Conservation (phyloP, 2,329 filamentous ascomycete species). For the Fusarium buharicum region DNA sequence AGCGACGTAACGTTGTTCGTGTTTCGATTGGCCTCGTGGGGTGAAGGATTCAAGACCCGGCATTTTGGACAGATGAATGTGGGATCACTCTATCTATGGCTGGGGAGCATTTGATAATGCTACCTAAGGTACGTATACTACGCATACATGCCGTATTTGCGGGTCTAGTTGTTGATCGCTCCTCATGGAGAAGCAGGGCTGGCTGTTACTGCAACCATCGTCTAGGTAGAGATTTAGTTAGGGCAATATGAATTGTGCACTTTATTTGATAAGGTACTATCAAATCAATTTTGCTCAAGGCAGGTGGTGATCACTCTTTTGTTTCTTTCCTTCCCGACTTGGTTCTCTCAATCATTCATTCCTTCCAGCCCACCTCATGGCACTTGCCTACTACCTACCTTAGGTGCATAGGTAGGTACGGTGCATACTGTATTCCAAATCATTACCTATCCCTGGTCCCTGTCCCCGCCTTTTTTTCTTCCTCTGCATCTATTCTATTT, state of each 20-base stretch:
- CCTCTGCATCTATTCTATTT: constrained; percentile 8
- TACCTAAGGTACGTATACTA: neutral
- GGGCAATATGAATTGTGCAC: constrained; percentile 4
- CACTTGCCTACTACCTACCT: constrained; percentile 1
- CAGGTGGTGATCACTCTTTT: neutral
- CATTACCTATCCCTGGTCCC: constrained; percentile 14
- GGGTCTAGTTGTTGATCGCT: constrained; percentile 12
- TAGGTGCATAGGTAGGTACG: neutral
- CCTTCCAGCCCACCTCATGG: constrained; percentile 4
- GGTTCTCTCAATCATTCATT: neutral
- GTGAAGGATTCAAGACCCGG: neutral
- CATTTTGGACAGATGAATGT: neutral
- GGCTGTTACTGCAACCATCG: constrained; percentile 7
- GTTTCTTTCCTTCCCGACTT: too few species aligned
- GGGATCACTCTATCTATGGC: too few species aligned
- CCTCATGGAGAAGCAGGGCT: constrained; percentile 1
- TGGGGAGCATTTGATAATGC: neutral
- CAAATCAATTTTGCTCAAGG: neutral
- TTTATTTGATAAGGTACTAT: neutral
- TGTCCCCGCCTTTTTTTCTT: constrained; percentile 15
- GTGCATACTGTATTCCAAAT: constrained; percentile 7
- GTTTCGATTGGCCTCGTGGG: neutral
- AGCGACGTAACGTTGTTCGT: neutral
- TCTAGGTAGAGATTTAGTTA: constrained; percentile 17
- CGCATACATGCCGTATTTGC: constrained; percentile 1